phyloP scores from a whole-genome alignment of 1,284 basidiomycete genomes.

The Fomitopsis palustris region DNA sequence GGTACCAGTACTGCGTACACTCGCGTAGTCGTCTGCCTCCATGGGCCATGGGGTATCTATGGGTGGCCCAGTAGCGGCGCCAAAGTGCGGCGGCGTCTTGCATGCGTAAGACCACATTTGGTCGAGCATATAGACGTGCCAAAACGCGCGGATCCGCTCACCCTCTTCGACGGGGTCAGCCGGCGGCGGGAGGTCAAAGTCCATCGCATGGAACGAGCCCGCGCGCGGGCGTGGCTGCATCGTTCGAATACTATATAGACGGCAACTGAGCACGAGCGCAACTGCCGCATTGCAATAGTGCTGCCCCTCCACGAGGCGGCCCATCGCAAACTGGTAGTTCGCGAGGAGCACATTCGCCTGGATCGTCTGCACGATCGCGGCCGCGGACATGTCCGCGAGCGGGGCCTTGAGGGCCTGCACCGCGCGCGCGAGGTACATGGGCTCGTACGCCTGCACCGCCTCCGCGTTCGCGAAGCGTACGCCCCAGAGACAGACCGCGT shows the following conservation, averaged over 20 bases:
- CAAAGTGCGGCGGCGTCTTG: conserved; percentile 31
- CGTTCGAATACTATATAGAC: conserved; percentile 29
- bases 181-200: conserved; percentile 13
- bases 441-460: conserved; percentile 17
- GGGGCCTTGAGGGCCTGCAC: conserved; percentile 26
- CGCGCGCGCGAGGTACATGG: conserved; percentile 26
- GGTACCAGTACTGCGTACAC: conserved; percentile 12
- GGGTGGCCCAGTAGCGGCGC: conserved; percentile 22
- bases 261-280: conserved; percentile 34
- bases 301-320: conserved; percentile 39
- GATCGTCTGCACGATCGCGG: conserved; percentile 35
- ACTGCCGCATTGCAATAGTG: conserved; percentile 40
- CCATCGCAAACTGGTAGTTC: conserved; percentile 39
- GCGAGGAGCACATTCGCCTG: conserved; percentile 45
- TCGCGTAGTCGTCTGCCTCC: conserved; percentile 30
- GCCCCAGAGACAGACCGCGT: conserved; percentile 29
- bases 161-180: conserved; percentile 37
- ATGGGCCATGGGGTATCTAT: conserved; percentile 42
- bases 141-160: conserved; percentile 43
- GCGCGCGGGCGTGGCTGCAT: conserved; percentile 6
- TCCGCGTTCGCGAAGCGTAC: conserved; percentile 19
- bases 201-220: conserved; percentile 10
- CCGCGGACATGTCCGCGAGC: conserved; percentile 28
- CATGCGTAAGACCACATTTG: conserved; percentile 38
- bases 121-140: conserved; percentile 41